Evolutionary conservation across 1,139 yeast species (phyloP).

Genomic region (Fermentozyma sake): DNA sequence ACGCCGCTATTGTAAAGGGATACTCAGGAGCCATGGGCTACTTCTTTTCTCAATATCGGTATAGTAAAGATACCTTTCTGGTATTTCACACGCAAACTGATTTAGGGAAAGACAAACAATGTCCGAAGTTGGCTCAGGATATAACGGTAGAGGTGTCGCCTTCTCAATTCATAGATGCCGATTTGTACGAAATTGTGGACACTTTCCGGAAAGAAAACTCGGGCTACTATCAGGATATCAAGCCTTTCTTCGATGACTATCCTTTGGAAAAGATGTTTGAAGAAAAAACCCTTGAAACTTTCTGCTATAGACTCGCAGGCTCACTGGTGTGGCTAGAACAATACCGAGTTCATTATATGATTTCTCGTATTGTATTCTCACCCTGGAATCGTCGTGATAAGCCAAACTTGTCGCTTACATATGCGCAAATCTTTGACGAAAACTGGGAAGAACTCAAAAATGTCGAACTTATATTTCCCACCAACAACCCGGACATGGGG

Average conservation of each 20-base stretch:
- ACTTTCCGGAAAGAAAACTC: conserved; percentile 7
- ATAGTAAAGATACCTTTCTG: no score
- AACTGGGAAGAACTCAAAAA: conserved; percentile 40
- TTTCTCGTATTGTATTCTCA: conserved; percentile 10
- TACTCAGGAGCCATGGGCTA: no score
- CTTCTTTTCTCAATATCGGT: no score
- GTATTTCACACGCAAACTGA: no score
- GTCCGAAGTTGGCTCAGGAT: neutral
- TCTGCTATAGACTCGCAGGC: conserved; percentile 14
- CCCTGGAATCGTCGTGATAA: conserved; percentile 1
- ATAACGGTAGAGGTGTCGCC: neutral
- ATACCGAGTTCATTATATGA: conserved; percentile 11
- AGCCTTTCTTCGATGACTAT: conserved; percentile 12
- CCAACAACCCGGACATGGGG: conserved; percentile 1
- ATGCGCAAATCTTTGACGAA: conserved; percentile 39
- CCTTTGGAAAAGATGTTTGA: conserved; percentile 12
- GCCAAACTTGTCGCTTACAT: conserved; percentile 11
- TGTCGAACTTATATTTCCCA: conserved; percentile 26
- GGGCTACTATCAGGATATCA: conserved; percentile 14
- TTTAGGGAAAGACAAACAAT: neutral
- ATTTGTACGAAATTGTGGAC: neutral
- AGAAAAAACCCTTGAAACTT: conserved; percentile 12
- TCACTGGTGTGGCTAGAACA: conserved; percentile 10
- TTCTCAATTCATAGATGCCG: neutral
- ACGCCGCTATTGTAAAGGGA: no score